Base-by-base conservation (phyloP, 2,329 filamentous ascomycete species). In the Calonectria crousiana region DNA sequence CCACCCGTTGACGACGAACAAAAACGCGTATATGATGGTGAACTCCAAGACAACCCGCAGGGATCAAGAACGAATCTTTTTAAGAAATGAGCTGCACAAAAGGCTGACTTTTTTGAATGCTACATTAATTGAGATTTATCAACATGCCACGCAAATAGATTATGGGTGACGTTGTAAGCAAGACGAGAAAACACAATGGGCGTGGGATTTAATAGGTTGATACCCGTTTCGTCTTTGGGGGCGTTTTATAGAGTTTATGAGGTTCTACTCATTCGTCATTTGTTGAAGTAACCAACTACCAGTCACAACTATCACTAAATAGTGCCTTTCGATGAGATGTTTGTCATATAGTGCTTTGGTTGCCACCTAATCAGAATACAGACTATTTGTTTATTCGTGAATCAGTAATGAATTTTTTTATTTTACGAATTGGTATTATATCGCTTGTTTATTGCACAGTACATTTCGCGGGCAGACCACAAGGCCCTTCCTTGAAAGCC, bases 381-480 rank as follows among this genome's bases (percentile, higher is more conserved):
- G 32, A 38, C 18, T 14, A 65, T 36, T 76, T 18, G 68, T 69
- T 38, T 72, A 47, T 30, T 66, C 53, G 32, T 34, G 32, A 32
- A 64, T 51, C 28, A 49, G 16, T 69, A 34, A 49, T 67, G 71
- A 72, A 72, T 74, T 26, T 69, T 74, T 67, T 77, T 71, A 67
- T 51, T 74, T 74, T 77, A 67, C 71, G 41, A 74, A 77, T 71
- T 69, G 47, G 23, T 74, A 76, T 76, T 69, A 69, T 76, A 72
- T 49, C 47, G 49, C 38, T 79, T 58, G 38, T 78, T 86, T 85
- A 95, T 82, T 92, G 86, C 79, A 97, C 91, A 60, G 87, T 85
- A 84, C 95, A 97, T 82, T 96, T 96, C 67, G 88, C 86, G 38
- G 95, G 95, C 79, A 97, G 86, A 28, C 95, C 94, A 83, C 95